phyloP scores from a whole-genome alignment of 176 grass and related monocot species.

The Paspalum vaginatum region DNA sequence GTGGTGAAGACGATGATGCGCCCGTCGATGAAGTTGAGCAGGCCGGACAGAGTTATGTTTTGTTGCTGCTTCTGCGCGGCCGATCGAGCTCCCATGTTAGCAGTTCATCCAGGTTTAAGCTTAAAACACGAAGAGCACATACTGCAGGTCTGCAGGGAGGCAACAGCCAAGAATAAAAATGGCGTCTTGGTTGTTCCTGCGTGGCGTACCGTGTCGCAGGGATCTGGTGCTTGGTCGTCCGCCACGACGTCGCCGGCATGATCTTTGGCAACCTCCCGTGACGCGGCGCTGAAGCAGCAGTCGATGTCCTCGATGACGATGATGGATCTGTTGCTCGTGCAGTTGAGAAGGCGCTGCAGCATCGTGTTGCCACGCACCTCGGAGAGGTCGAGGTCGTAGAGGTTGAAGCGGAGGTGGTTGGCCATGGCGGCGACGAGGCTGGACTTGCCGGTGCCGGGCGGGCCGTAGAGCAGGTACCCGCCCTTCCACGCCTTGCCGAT shows the following conservation, averaged over 20 bases:
- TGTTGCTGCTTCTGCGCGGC: not conserved
- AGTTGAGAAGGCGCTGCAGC: conserved; percentile 36
- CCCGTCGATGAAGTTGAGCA: conserved; percentile 50
- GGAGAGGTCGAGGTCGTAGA: conserved; percentile 42
- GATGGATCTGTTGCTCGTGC: conserved; percentile 9
- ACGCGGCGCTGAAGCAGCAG: conserved; percentile 28
- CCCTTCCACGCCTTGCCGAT: conserved; percentile 64
- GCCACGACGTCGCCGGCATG: not conserved
- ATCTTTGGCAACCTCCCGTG: not conserved
- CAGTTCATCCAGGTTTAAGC: not conserved
- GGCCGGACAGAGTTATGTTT: conserved; percentile 17
- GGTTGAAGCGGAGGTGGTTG: conserved; percentile 41
- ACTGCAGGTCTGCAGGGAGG: not conserved
- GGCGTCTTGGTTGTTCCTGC: not conserved
- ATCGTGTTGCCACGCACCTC: not conserved
- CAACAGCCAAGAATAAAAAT: not conserved
- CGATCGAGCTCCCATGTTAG: not conserved
- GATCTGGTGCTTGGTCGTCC: not conserved
- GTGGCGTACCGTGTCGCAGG: not conserved
- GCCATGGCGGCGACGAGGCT: conserved; percentile 51
- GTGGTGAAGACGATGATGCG: conserved; percentile 79
- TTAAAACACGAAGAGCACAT: no score
- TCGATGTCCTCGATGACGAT: conserved; percentile 37
- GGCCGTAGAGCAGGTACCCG: conserved; percentile 45
- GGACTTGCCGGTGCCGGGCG: conserved; percentile 40